These are phyloP conservation scores for Eucalyptus tenuipes DNA, from an alignment of 345 rosid species.

Conservation along the genomic window DNA sequence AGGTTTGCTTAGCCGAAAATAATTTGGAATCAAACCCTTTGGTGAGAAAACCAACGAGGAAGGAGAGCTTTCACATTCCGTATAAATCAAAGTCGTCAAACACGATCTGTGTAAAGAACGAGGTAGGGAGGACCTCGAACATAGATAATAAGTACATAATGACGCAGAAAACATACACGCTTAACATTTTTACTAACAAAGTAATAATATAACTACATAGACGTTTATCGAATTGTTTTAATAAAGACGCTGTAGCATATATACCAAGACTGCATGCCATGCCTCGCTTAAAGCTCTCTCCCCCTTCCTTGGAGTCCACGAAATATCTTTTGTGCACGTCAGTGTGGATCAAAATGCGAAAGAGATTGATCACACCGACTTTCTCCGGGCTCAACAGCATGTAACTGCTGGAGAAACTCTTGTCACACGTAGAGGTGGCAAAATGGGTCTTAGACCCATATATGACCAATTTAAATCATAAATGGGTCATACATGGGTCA, in stretches of 20 bases:
- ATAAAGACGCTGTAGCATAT: background rate
- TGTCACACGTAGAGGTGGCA: background rate
- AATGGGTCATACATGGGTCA: too few relatives aligned
- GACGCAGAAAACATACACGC: background rate
- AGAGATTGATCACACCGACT: slow-evolving; percentile 23
- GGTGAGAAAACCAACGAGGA: background rate
- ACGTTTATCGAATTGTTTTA: background rate
- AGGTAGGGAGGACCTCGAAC: background rate
- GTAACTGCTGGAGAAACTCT: slow-evolving; percentile 20
- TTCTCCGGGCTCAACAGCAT: slow-evolving; percentile 44
- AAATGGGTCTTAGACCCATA: too few relatives aligned
- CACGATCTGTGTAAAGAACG: background rate
- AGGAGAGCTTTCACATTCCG: background rate
- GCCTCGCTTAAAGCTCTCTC: slow-evolving; percentile 26
- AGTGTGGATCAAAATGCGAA: slow-evolving; percentile 20
- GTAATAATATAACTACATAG: background rate
- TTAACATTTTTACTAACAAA: background rate
- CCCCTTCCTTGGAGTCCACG: slow-evolving; percentile 20
- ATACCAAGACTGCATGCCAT: background rate
- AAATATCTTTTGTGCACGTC: slow-evolving; percentile 24
- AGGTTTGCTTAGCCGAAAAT: background rate
- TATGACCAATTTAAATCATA: too few relatives aligned
- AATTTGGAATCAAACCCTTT: background rate
- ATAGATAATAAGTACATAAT: background rate
- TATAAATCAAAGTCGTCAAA: background rate